Conservation (phyloP, 176 grass and related monocot genomes). For the Pontederia crassipes region DNA sequence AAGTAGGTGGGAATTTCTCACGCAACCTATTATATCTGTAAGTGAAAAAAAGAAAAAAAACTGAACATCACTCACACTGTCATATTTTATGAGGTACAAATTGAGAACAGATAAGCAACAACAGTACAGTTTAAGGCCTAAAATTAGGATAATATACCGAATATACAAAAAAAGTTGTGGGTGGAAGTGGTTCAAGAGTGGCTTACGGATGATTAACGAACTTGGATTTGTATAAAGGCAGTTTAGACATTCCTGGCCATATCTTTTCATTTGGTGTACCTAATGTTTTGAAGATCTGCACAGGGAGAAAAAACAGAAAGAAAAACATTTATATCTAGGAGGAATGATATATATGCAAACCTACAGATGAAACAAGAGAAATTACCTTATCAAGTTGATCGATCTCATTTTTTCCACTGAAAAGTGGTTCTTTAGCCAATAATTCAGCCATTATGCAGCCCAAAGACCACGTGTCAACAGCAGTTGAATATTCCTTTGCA, state of each 20-base stretch:
- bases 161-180: no score
- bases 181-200: background rate
- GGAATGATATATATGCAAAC: background rate
- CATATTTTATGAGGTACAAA: background rate
- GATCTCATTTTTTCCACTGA: constrained; percentile 58
- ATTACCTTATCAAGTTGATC: constrained; percentile 82
- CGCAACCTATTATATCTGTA: constrained; percentile 40
- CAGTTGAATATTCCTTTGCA: constrained; percentile 81
- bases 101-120: background rate
- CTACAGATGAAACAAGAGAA: background rate
- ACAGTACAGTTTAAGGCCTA: background rate
- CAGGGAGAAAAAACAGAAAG: background rate
- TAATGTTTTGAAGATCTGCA: constrained; percentile 80
- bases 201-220: constrained; percentile 83
- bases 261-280: constrained; percentile 63
- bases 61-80: background rate
- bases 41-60: background rate
- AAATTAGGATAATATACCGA: background rate
- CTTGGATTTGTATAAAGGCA: constrained; percentile 42
- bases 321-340: constrained; percentile 4
- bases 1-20: constrained; percentile 70
- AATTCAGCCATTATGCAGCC: constrained; percentile 97
- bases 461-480: constrained; percentile 94
- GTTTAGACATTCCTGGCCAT: constrained; percentile 74
- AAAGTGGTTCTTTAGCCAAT: constrained; percentile 67